Conservation (phyloP, 2,329 filamentous ascomycete species). For the Fonsecaea monophora region DNA sequence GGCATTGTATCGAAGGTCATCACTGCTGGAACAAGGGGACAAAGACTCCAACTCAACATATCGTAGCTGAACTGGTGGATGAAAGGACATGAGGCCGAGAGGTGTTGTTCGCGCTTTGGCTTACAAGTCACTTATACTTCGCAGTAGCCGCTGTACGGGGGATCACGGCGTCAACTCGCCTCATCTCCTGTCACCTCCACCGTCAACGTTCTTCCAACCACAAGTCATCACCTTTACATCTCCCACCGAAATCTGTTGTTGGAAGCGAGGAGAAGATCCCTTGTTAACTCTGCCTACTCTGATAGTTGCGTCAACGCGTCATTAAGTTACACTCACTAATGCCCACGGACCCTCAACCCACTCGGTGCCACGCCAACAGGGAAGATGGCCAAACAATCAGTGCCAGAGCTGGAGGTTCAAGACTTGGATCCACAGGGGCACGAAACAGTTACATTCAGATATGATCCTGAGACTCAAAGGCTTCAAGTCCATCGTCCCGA, state of each 20-base stretch:
- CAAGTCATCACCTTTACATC: not conserved
- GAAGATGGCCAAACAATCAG: not conserved
- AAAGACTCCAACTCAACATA: no score
- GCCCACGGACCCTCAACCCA: not conserved
- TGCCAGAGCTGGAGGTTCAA: conserved; percentile 18
- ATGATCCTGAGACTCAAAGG: conserved; percentile 3
- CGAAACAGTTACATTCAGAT: conserved; percentile 15
- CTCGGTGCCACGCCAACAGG: not conserved
- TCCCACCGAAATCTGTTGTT: not conserved
- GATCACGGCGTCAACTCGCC: not conserved
- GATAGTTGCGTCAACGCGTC: not conserved
- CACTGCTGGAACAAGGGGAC: no score
- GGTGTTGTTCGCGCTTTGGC: no score
- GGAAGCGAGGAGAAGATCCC: not conserved
- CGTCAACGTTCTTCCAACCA: not conserved
- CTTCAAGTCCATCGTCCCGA: conserved; percentile 2
- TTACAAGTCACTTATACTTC: not conserved
- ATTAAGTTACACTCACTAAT: not conserved
- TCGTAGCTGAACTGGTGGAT: no score
- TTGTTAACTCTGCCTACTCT: not conserved
- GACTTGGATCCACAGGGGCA: conserved; percentile 28
- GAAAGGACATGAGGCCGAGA: no score
- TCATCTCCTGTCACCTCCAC: not conserved
- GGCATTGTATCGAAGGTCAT: not conserved
- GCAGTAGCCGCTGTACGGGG: not conserved